Base-by-base conservation (phyloP, 805 yeast genomes). In the Kuraishia capsulata region DNA sequence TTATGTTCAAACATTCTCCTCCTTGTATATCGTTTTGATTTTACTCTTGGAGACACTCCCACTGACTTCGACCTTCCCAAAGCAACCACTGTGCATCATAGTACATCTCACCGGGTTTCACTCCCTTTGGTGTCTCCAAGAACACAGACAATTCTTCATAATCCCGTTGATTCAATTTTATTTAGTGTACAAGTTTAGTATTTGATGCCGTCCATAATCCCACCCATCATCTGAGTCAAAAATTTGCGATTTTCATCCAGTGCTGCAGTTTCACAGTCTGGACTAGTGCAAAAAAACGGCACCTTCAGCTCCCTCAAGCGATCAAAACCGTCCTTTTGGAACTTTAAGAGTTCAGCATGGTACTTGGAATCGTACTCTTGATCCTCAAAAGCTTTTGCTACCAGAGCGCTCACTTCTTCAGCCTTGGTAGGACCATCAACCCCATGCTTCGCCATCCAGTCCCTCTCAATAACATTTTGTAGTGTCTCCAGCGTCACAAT, bases 261-360 rank as follows among this genome's bases (percentile, higher is more conserved):
- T 20, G 24, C 31, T 9, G 23, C 29, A 25, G 33, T 30, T 13
- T 37, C 29, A 33, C 39, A 36, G 16, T 39, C 38, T 18, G 33
- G 37, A 10, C 33, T 18, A 14, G 36, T 37, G 33, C 44, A 42
- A 20, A 42, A 42, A 16, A 36, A 42, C 6, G 44, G 44, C 23
- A 42, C 32, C 24, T 36, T 33, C 36, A 42, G 23, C 20, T 39
- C 28, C 11, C 25, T 16, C n/a, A 42, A 36, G 19, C 21, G 29
- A 8, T 11, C 5, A 19, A 36, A 30, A 23, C 19, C 29, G 18
- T 39, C 42, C 5, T 31, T 25, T 20, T 42, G 36, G 23, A 42
- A 20, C 23, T 36, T 20, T 14, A 30, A 26, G 20, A 39, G 34
- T 21, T 23, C 26, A 21, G 36, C 24, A 18, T 37, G 30, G 35